A percentile compares a stretch with the other conserved stretches of the same genome.
Conservation (phyloP, 805 yeast genomes). For the Spathaspora hagerdaliae region DNA sequence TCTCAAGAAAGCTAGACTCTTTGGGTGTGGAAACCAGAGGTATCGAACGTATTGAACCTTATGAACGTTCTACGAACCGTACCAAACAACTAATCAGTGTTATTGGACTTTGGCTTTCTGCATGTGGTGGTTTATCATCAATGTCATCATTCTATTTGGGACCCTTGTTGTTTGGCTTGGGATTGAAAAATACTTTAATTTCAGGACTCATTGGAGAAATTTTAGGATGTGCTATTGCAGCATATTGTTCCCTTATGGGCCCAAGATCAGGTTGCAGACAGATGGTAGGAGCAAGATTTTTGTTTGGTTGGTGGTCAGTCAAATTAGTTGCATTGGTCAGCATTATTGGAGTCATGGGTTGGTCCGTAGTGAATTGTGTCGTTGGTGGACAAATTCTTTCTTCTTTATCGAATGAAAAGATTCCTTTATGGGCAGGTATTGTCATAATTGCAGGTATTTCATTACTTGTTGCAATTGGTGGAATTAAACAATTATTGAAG, state of each 20-base stretch:
- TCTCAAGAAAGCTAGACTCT: conserved; percentile 37
- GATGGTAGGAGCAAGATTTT: conserved; percentile 75
- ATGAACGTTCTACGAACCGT: conserved; percentile 49
- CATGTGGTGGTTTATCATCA: conserved; percentile 84
- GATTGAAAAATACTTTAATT: conserved; percentile 59
- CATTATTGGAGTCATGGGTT: conserved; percentile 78
- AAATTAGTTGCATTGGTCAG: conserved; percentile 69
- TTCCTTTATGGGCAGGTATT: conserved; percentile 74
- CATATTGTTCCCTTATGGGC: conserved; percentile 82
- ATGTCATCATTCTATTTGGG: conserved; percentile 82
- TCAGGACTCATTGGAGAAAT: conserved; percentile 61
- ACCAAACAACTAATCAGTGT: conserved; percentile 40
- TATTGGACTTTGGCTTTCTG: conserved; percentile 77
- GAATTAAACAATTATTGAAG: conserved; percentile 65
- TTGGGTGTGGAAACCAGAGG: conserved; percentile 74
- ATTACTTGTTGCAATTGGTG: conserved; percentile 68
- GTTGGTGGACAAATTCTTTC: conserved; percentile 82
- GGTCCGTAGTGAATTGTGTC: conserved; percentile 90
- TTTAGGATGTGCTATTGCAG: conserved; percentile 74
- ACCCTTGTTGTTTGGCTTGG: conserved; percentile 65
- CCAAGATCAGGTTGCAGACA: conserved; percentile 88
- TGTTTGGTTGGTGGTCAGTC: conserved; percentile 85
- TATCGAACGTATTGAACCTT: conserved; percentile 67
- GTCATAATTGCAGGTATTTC: conserved; percentile 63
- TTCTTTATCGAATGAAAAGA: conserved; percentile 57